Conservation (phyloP, 495 filamentous ascomycete genomes). For the Penicillium soppii region DNA sequence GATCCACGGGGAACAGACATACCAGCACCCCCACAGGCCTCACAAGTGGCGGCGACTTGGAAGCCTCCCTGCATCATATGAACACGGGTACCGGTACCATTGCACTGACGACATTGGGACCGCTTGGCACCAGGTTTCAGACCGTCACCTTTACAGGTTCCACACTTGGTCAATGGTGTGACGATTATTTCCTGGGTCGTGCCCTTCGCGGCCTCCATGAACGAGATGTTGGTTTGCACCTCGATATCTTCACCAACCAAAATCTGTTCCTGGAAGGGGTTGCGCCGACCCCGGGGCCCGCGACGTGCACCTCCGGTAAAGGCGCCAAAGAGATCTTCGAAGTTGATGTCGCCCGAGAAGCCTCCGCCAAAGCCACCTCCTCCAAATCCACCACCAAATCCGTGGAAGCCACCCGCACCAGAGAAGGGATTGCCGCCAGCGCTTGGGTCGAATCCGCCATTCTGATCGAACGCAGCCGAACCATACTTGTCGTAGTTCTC, state of each 20-base stretch:
- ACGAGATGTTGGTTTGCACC: slow-evolving; percentile 85
- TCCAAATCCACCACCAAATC: slow-evolving; percentile 57
- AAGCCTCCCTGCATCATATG: slow-evolving; percentile 90
- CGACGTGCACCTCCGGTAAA: slow-evolving; percentile 69
- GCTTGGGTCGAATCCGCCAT: slow-evolving; percentile 67
- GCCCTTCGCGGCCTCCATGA: slow-evolving; percentile 95
- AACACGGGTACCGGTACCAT: slow-evolving; percentile 81
- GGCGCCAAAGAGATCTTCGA: slow-evolving; percentile 91
- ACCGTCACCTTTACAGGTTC: slow-evolving; percentile 78
- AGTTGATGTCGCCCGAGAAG: slow-evolving; percentile 81
- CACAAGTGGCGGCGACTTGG: slow-evolving; percentile 90
- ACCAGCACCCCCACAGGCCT: slow-evolving; percentile 74
- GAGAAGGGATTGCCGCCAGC: slow-evolving; percentile 66
- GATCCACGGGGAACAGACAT: slow-evolving; percentile 68
- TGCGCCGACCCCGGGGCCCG: slow-evolving; percentile 51
- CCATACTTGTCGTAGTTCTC: slow-evolving; percentile 90
- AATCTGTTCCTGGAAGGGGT: slow-evolving; percentile 72
- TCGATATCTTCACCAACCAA: slow-evolving; percentile 91
- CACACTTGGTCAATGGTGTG: slow-evolving; percentile 72
- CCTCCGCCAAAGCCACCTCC: slow-evolving; percentile 55
- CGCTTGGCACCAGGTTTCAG: slow-evolving; percentile 76
- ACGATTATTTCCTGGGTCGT: slow-evolving; percentile 74
- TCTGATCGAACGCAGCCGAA: slow-evolving; percentile 81
- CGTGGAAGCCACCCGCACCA: slow-evolving; percentile 49
- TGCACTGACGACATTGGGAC: slow-evolving; percentile 73